A percentile compares a stretch with the other conserved stretches of the same genome.
Conservation (phyloP, 495 filamentous ascomycete species). For the Aspergillus egyptiacus region DNA sequence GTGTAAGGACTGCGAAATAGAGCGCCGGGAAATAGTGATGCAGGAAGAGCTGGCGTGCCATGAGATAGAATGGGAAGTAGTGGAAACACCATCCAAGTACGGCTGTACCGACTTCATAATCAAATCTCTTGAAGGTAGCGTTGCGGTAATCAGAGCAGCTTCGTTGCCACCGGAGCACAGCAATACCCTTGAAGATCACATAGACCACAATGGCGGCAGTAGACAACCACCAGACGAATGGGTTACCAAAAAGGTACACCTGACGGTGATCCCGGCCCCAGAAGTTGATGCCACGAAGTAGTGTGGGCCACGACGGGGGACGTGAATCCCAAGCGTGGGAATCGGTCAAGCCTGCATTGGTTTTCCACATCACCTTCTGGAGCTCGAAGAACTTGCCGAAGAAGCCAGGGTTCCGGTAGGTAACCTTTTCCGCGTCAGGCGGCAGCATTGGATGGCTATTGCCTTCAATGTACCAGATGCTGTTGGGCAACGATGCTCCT, state of each 20-base stretch:
- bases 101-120: slow-evolving; percentile 88
- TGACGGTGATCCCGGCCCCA: slow-evolving; percentile 94
- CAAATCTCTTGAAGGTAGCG: slow-evolving; percentile 84
- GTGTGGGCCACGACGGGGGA: slow-evolving; percentile 86
- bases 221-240: slow-evolving; percentile 88
- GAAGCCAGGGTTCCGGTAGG: slow-evolving; percentile 92
- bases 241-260: slow-evolving; percentile 95
- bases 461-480: slow-evolving; percentile 89
- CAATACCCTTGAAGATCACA: slow-evolving; percentile 74
- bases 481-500: slow-evolving; percentile 89
- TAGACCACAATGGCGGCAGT: slow-evolving; percentile 78
- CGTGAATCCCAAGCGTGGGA: slow-evolving; percentile 98
- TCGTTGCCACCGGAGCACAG: slow-evolving; percentile 90
- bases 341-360: slow-evolving; percentile 92
- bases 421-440: slow-evolving; percentile 78
- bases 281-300: slow-evolving; percentile 97
- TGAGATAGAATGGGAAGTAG: slow-evolving; percentile 96
- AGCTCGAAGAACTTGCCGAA: slow-evolving; percentile 98
- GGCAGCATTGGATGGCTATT: slow-evolving; percentile 77
- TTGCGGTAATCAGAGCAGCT: slow-evolving; percentile 79
- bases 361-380: slow-evolving; percentile 99
- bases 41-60: slow-evolving; percentile 95
- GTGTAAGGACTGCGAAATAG: slow-evolving; percentile 84
- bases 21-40: slow-evolving; percentile 97
- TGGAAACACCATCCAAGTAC: slow-evolving; percentile 94